Percentiles rank a stretch among this genome's conserved stretches.
phyloP scores from a whole-genome alignment of 805 yeast genomes.

The Kuraishia hungarica region DNA sequence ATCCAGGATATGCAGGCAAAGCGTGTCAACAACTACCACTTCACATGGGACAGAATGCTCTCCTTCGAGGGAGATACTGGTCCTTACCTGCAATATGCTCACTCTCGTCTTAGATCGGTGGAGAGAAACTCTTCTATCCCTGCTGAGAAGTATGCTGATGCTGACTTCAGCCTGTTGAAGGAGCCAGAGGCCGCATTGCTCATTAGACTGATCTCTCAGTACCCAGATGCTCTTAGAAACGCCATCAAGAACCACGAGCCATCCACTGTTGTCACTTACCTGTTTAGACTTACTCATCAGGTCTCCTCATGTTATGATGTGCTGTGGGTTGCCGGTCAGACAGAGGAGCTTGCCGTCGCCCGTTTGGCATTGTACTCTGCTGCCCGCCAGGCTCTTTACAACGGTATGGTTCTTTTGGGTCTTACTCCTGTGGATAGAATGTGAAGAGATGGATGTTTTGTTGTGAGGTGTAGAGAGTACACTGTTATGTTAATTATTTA shows the following conservation, averaged over 20 bases:
- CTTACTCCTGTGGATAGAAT: conserved; percentile 98
- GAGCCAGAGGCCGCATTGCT: conserved; percentile 32
- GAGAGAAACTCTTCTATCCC: conserved; percentile 62
- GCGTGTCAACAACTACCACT: conserved; percentile 91
- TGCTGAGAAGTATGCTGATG: conserved; percentile 13
- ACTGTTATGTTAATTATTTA: conserved; percentile 23
- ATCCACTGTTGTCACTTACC: conserved; percentile 85
- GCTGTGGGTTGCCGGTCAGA: conserved; percentile 96
- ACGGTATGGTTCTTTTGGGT: conserved; percentile 86
- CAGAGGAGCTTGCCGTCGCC: conserved; percentile 75
- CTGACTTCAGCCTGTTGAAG: conserved; percentile 20
- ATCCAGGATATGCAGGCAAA: conserved; percentile 98
- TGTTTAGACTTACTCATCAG: conserved; percentile 86
- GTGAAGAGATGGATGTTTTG: conserved; percentile 38
- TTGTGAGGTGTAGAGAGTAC: too few relatives aligned
- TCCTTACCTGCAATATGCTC: conserved; percentile 97
- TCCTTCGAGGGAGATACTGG: conserved; percentile 99
- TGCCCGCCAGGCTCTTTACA: conserved; percentile 81
- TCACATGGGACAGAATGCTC: conserved; percentile 97
- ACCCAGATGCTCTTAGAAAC: conserved; percentile 81
- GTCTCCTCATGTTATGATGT: conserved; percentile 95
- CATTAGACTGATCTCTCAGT: conserved; percentile 74
- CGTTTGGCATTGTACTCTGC: conserved; percentile 86
- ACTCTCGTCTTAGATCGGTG: conserved; percentile 91
- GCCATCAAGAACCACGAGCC: conserved; percentile 87